A percentile compares a stretch with the other conserved stretches of the same genome.
These are phyloP conservation scores for Basipetospora chlamydospora DNA, from an alignment of 2,329 filamentous ascomycete genomes.

Conservation along the genomic window DNA sequence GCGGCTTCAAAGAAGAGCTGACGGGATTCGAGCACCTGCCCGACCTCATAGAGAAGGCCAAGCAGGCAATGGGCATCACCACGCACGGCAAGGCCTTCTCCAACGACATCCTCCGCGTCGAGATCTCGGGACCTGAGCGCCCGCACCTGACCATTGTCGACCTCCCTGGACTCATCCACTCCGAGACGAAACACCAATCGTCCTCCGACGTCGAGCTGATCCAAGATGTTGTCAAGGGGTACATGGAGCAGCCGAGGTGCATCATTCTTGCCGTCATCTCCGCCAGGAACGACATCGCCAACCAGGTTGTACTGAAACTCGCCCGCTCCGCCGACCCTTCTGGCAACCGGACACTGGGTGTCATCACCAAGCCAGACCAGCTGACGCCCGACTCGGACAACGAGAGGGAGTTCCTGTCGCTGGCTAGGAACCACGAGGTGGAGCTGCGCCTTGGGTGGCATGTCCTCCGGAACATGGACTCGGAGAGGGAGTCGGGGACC, in stretches of 20 bases:
- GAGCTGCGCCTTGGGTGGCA: constrained; percentile 38
- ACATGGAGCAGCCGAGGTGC: constrained; percentile 24
- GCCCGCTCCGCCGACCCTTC: constrained; percentile 17
- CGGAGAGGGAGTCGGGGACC: constrained; percentile 17
- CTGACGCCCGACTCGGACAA: constrained; percentile 20
- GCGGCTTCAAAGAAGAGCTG: background rate
- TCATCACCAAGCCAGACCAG: constrained; percentile 28
- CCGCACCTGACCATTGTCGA: constrained; percentile 30
- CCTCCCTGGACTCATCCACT: constrained; percentile 27
- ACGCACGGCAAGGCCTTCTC: constrained; percentile 9
- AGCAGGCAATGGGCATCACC: constrained; percentile 11
- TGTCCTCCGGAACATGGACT: constrained; percentile 31
- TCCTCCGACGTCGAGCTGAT: constrained; percentile 19
- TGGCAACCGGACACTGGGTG: constrained; percentile 22
- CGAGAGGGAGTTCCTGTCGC: constrained; percentile 22
- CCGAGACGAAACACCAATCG: constrained; percentile 18
- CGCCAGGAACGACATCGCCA: constrained; percentile 22
- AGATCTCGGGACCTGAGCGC: constrained; percentile 10
- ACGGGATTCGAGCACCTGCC: constrained; percentile 15
- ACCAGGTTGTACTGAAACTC: constrained; percentile 20
- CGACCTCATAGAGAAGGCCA: constrained; percentile 23
- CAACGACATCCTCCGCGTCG: constrained; percentile 12
- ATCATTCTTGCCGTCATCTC: constrained; percentile 30
- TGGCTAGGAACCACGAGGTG: constrained; percentile 31
- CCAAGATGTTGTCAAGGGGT: constrained; percentile 20